Evolutionary conservation across 2,329 filamentous ascomycete genomes (phyloP).

Genomic region (Arthroderma sp.): DNA sequence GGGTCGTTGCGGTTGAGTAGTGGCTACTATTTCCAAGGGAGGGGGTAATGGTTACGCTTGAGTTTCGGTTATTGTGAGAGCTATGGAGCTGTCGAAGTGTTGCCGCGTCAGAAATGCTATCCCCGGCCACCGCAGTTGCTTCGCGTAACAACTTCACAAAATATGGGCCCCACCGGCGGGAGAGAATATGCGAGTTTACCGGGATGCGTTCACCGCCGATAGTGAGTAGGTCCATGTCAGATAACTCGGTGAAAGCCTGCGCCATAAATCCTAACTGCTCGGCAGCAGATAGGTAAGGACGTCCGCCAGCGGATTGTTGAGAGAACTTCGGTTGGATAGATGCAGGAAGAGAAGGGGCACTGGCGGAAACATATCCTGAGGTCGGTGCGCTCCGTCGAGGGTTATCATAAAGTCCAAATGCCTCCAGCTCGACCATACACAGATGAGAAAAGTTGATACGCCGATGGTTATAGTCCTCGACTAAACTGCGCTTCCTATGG

Average conservation of each 20-base stretch:
- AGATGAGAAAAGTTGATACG: conserved; percentile 96
- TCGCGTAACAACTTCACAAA: conserved; percentile 86
- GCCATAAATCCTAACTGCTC: conserved; percentile 76
- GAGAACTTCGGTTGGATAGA: conserved; percentile 37
- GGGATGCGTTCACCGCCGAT: conserved; percentile 84
- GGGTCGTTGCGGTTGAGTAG: conserved; percentile 31
- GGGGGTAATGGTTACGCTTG: conserved; percentile 72
- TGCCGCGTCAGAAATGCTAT: conserved; percentile 56
- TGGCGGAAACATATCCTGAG: conserved; percentile 74
- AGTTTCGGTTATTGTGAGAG: conserved; percentile 55
- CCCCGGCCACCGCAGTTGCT: conserved; percentile 54
- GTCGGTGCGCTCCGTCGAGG: conserved; percentile 65
- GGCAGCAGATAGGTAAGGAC: conserved; percentile 61
- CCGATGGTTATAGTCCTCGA: conserved; percentile 96
- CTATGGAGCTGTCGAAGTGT: conserved; percentile 54
- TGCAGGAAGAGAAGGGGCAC: conserved; percentile 52
- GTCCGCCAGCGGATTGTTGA: conserved; percentile 55
- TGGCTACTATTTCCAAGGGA: conserved; percentile 29
- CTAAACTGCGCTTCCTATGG: conserved; percentile 81
- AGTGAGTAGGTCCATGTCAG: conserved; percentile 94
- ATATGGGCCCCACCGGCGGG: conserved; percentile 84
- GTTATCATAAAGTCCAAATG: conserved; percentile 95
- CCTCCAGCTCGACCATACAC: conserved; percentile 92
- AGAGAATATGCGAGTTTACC: conserved; percentile 80
- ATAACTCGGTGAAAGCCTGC: conserved; percentile 65